Percentiles rank a stretch among this genome's conserved stretches.
These are phyloP conservation scores for Kalanchoe fedtschenkoi DNA, from an alignment of 164 flowering plant species.

Conservation along the genomic window DNA sequence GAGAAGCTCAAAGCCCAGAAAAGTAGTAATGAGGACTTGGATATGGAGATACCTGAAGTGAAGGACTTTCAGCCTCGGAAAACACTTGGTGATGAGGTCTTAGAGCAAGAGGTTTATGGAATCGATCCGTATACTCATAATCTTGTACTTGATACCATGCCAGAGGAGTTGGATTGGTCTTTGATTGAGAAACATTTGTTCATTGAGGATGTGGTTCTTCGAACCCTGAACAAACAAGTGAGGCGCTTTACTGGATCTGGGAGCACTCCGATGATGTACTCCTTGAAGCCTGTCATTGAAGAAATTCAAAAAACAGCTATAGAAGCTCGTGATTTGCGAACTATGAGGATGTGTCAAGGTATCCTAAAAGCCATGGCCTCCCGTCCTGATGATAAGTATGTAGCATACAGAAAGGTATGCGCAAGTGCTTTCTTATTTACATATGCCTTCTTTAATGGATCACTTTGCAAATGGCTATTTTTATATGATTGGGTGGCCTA, in stretches of 20 bases:
- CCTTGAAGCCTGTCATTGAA: constrained; percentile 71
- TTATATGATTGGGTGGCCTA: background rate
- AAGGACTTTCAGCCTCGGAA: constrained; percentile 93
- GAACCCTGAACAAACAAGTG: constrained; percentile 67
- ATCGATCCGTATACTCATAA: constrained; percentile 98
- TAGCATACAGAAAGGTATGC: constrained; percentile 88
- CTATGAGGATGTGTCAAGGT: constrained; percentile 44
- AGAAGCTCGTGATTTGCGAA: constrained; percentile 35
- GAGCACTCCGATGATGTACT: constrained; percentile 73
- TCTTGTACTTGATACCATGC: constrained; percentile 94
- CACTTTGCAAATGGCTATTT: background rate
- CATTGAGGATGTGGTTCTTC: constrained; percentile 81
- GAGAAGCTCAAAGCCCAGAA: constrained; percentile 80
- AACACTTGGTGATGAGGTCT: constrained; percentile 76
- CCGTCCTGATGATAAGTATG: constrained; percentile 91
- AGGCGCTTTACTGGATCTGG: constrained; percentile 77
- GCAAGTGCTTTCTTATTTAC: background rate
- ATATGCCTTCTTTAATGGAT: background rate
- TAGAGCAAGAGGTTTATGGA: constrained; percentile 98
- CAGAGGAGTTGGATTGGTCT: constrained; percentile 79
- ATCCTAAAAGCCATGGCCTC: constrained; percentile 59
- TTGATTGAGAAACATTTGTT: constrained; percentile 66
- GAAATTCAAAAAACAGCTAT: constrained; percentile 53
- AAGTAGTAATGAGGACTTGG: constrained; percentile 77
- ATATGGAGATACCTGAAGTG: constrained; percentile 95